Evolutionary conservation across 2,329 filamentous ascomycete genomes (phyloP), one percentile per base, ranked within the genome.

Genomic region (Cladorrhinum sp.): DNA sequence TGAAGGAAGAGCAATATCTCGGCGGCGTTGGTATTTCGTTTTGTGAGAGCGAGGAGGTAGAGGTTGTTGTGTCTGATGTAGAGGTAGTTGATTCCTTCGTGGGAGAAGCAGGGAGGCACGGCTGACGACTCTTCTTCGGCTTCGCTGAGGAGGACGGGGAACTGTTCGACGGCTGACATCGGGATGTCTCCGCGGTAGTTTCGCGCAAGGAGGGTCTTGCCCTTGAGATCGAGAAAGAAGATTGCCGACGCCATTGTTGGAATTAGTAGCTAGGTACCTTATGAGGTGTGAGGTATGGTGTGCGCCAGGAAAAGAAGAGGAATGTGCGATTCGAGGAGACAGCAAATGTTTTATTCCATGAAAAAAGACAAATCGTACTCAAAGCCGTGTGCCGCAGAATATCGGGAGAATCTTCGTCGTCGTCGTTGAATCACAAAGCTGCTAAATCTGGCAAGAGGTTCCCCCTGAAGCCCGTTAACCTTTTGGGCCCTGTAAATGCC

Each of bases 21-120:
- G 78, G 95, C 92, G 67, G 95, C 95, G 82, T 99, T 99, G 70
- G 92, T 96, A 79, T 99, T 99, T 75, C 94, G 91, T 83, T 99
- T 99, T 61, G 95, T 99, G 63, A 99, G 82, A 65, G 95, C 95
- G 71, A 99, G 91, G 67, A 99, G 89, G 79, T 97, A 99, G 69
- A 99, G 90, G 79, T 99, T 99, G 80, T 96, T 98, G 79, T 99
- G 95, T 73, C 94, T 89, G 77, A 99, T 99, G 79, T 99, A 99
- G 73, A 99, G 91, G 77, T 98, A 99, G 91, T 99, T 99, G 81
- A 99, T 96, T 75, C 95, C 95, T 79, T 99, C 95, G 76, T 96
- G 90, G 48, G 93, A 97, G 82, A 99, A 98, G 79, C 95, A 99
- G 66, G 95, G 95, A 59, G 95, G 92, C 2, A 98, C 95, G 64